phyloP scores from a whole-genome alignment of 2,329 filamentous ascomycete genomes.

The Trichoderma hamatum region DNA sequence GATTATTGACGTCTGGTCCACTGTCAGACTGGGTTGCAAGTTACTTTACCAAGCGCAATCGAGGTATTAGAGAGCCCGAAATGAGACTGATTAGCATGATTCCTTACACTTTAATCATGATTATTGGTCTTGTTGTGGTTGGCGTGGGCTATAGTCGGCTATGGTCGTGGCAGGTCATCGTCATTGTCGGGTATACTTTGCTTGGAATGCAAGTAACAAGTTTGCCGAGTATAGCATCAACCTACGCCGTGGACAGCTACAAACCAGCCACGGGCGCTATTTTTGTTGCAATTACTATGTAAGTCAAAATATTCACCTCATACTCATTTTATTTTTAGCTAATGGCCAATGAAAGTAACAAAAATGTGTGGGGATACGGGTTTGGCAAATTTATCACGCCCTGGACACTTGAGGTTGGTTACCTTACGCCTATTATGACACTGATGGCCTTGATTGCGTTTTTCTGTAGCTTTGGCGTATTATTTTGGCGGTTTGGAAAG shows the following conservation, averaged over 20 bases:
- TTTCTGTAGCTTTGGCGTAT: conserved; percentile 2
- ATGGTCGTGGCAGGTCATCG: conserved; percentile 18
- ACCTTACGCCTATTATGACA: conserved; percentile 8
- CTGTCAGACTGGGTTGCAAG: conserved; percentile 15
- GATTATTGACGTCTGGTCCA: conserved; percentile 9
- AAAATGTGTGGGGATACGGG: conserved; percentile 18
- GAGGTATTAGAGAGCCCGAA: conserved; percentile 14
- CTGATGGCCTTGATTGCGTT: conserved; percentile 19
- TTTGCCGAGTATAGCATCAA: conserved; percentile 16
- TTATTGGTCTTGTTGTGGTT: conserved; percentile 7
- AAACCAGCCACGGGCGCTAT: conserved; percentile 15
- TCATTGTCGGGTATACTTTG: conserved; percentile 13
- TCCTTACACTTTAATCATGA: conserved; percentile 19
- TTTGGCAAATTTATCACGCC: conserved; percentile 19
- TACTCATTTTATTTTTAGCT: neutral
- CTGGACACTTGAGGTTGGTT: conserved; percentile 6
- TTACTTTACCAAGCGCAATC: conserved; percentile 18
- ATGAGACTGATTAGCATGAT: conserved; percentile 17
- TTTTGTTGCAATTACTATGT: conserved; percentile 20
- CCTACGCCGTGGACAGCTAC: conserved; percentile 21
- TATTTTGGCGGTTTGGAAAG: conserved; percentile 16
- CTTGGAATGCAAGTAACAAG: conserved; percentile 23
- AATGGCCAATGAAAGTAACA: neutral
- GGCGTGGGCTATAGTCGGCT: neutral
- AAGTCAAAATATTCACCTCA: neutral